Percentiles rank a stretch among this genome's conserved stretches.
phyloP scores from a whole-genome alignment of 83 land plant genomes.

The Picea mariana region DNA sequence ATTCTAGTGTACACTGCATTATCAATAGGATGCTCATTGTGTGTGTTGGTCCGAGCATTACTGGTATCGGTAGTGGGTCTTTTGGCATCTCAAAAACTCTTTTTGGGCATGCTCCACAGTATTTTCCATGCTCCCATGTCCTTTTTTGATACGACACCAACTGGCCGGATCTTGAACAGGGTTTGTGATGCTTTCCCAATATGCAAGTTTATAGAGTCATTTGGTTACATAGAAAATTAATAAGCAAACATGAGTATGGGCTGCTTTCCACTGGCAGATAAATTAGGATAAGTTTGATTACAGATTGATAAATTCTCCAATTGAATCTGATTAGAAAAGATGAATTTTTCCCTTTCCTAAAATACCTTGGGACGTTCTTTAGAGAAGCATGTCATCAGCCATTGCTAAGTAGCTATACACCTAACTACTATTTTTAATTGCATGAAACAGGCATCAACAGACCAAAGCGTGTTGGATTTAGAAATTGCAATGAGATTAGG shows the following conservation, averaged over 20 bases:
- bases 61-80: conserved; percentile 61
- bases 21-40: conserved; percentile 67
- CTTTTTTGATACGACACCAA: conserved; percentile 94
- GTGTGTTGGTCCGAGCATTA: conserved; percentile 57
- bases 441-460: conserved; percentile 70
- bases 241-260: background rate
- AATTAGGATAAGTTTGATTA: background rate
- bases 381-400: background rate
- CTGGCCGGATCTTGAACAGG: conserved; percentile 88
- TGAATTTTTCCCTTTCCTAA: no score
- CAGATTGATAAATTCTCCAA: background rate
- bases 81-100: conserved; percentile 60
- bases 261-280: background rate
- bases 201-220: background rate
- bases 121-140: conserved; percentile 81
- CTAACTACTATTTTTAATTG: background rate
- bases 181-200: background rate
- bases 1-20: conserved; percentile 63
- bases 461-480: conserved; percentile 77
- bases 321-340: no score
- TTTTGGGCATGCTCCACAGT: conserved; percentile 51
- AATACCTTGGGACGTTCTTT: background rate
- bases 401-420: background rate
- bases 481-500: conserved; percentile 58
- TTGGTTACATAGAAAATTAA: background rate